phyloP scores from a whole-genome alignment of 345 rosid genomes.

The Hibiscus syriacus region DNA sequence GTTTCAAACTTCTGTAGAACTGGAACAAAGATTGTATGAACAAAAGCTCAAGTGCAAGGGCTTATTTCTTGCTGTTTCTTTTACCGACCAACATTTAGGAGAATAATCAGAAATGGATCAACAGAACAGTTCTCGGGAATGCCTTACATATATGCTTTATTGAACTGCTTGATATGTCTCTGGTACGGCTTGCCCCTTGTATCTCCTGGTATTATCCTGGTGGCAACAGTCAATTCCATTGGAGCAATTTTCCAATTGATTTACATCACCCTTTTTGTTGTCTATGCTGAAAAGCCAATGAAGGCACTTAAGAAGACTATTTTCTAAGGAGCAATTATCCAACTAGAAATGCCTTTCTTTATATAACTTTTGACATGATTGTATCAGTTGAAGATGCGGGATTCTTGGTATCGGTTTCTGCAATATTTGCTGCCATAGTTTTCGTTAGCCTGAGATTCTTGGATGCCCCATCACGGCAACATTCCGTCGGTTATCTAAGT shows the following conservation, averaged over 20 bases:
- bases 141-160: slow-evolving; percentile 42
- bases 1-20: background rate
- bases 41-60: background rate
- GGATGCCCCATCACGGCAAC: slow-evolving; percentile 19
- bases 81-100: slow-evolving; percentile 44
- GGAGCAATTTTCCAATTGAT: slow-evolving; percentile 42
- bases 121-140: slow-evolving; percentile 48
- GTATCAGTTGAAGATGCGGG: slow-evolving; percentile 42
- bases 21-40: background rate
- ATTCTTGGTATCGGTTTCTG: slow-evolving; percentile 23
- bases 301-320: slow-evolving; percentile 19
- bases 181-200: slow-evolving; percentile 53
- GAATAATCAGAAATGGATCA: slow-evolving; percentile 38
- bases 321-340: background rate
- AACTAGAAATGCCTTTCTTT: background rate
- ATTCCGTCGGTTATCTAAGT: slow-evolving; percentile 40
- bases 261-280: slow-evolving; percentile 36
- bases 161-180: slow-evolving; percentile 48
- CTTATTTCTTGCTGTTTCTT: background rate
- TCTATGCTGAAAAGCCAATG: slow-evolving; percentile 21
- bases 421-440: slow-evolving; percentile 20
- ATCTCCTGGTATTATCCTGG: slow-evolving; percentile 28
- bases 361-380: background rate
- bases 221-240: too few species aligned
- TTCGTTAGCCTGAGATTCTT: slow-evolving; percentile 28